Conservation (phyloP, 2,329 filamentous ascomycete genomes). For the Pseudogymnoascus sp. region DNA sequence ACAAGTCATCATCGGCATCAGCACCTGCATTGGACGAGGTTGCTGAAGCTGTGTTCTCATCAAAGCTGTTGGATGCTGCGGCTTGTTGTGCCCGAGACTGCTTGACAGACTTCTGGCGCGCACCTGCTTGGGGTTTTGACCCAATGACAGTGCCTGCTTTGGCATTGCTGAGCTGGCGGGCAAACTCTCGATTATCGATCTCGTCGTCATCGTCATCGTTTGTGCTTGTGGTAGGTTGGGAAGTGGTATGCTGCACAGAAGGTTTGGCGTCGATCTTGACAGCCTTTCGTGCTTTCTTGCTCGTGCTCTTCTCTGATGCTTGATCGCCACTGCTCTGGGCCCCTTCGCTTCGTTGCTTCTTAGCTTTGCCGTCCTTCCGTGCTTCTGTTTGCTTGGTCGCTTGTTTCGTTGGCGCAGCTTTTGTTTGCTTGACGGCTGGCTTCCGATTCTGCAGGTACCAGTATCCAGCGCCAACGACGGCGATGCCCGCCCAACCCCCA, state of each 20-base stretch:
- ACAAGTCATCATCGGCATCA: constrained; percentile 76
- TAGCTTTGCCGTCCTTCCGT: constrained; percentile 23
- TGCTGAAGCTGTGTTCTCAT: constrained; percentile 43
- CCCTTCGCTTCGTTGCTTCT: constrained; percentile 22
- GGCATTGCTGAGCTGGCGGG: constrained; percentile 61
- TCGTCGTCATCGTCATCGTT: constrained; percentile 41
- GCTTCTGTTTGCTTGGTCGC: constrained; percentile 19
- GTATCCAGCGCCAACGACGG: constrained; percentile 26
- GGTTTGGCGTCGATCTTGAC: constrained; percentile 7
- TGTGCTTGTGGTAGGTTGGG: not conserved
- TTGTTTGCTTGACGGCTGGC: constrained; percentile 9
- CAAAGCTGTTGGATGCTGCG: constrained; percentile 30
- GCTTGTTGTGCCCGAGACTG: constrained; percentile 53
- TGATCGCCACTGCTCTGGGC: constrained; percentile 21
- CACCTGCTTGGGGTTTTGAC: constrained; percentile 45
- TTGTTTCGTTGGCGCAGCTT: constrained; percentile 16
- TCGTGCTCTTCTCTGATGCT: constrained; percentile 15
- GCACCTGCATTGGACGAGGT: constrained; percentile 63
- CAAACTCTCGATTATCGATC: constrained; percentile 67
- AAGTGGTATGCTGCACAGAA: not conserved
- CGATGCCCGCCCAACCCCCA: constrained; percentile 32
- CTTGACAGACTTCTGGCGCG: constrained; percentile 55
- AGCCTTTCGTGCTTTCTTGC: constrained; percentile 19
- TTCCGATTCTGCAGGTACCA: constrained; percentile 18
- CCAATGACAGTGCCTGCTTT: constrained; percentile 57